Percentiles rank a stretch among this genome's conserved stretches.
These are phyloP conservation scores for Abelmoschus esculentus DNA, from an alignment of 345 rosid species.

Conservation along the genomic window DNA sequence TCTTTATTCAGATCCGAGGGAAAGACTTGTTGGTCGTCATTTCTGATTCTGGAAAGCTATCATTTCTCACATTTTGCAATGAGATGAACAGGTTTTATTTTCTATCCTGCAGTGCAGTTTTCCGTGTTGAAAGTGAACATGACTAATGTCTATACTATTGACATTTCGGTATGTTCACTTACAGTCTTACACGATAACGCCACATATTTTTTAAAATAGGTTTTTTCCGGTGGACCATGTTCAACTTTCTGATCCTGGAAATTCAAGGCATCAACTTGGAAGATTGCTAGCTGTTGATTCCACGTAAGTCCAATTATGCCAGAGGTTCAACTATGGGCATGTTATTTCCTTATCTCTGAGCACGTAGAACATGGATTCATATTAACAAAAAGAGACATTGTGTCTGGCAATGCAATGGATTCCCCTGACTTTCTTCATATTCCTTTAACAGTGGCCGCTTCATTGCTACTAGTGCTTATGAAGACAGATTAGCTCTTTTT, in stretches of 20 bases:
- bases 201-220: slow-evolving; percentile 41
- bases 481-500: slow-evolving; percentile 70
- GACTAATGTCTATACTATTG: background rate
- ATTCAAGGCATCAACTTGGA: slow-evolving; percentile 74
- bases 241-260: slow-evolving; percentile 80
- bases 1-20: slow-evolving; percentile 44
- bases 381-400: background rate
- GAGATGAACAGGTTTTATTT: slow-evolving; percentile 87
- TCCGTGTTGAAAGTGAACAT: slow-evolving; percentile 6
- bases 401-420: background rate
- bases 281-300: slow-evolving; percentile 78
- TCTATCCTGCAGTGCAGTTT: slow-evolving; percentile 13
- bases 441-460: slow-evolving; percentile 58
- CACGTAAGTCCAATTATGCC: slow-evolving; percentile 40
- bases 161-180: slow-evolving; percentile 14
- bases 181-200: background rate
- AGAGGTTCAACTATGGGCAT: background rate
- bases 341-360: slow-evolving; percentile 2
- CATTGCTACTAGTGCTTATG: slow-evolving; percentile 80
- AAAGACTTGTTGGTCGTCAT: slow-evolving; percentile 76
- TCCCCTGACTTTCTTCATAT: slow-evolving; percentile 5
- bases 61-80: slow-evolving; percentile 79
- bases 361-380: background rate
- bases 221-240: slow-evolving; percentile 75
- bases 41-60: slow-evolving; percentile 99